Evolutionary conservation across 768 basidiomycete species (phyloP).

Genomic region (Dentipellis sp.): DNA sequence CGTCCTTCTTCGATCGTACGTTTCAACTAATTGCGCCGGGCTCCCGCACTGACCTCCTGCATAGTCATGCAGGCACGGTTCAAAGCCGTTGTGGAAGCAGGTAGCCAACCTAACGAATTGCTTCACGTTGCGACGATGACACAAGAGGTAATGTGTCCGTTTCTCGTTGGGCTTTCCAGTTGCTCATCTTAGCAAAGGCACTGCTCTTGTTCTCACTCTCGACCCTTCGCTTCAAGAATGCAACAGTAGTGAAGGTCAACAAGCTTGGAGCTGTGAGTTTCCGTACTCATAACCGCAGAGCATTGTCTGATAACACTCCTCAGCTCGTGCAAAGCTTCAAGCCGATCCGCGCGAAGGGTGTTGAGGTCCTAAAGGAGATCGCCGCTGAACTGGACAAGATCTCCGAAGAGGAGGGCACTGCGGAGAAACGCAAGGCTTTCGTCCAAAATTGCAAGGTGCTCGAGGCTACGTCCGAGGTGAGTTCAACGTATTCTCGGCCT

Average conservation of each 20-base stretch:
- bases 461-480: conserved; percentile 26
- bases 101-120: conserved; percentile 39
- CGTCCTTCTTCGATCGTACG: conserved; percentile 45
- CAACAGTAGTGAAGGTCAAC: conserved; percentile 60
- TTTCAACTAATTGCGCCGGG: neutral
- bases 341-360: conserved; percentile 43
- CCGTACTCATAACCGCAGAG: no score
- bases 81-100: conserved; percentile 28
- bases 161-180: neutral
- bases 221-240: conserved; percentile 62
- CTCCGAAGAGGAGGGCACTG: conserved; percentile 41
- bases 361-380: conserved; percentile 46
- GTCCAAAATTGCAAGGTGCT: conserved; percentile 41
- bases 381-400: conserved; percentile 40
- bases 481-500: neutral
- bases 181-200: conserved; percentile 34
- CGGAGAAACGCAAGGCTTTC: conserved; percentile 43
- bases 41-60: neutral
- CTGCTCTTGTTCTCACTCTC: conserved; percentile 64
- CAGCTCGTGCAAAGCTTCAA: conserved; percentile 67
- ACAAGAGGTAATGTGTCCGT: conserved; percentile 48
- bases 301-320: neutral
- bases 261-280: conserved; percentile 59
- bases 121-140: conserved; percentile 66
- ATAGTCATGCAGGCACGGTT: conserved; percentile 52